Percentiles rank a stretch among this genome's conserved stretches.
Conservation (phyloP, 2,329 filamentous ascomycete genomes). For the Arthrobotrys iridis region DNA sequence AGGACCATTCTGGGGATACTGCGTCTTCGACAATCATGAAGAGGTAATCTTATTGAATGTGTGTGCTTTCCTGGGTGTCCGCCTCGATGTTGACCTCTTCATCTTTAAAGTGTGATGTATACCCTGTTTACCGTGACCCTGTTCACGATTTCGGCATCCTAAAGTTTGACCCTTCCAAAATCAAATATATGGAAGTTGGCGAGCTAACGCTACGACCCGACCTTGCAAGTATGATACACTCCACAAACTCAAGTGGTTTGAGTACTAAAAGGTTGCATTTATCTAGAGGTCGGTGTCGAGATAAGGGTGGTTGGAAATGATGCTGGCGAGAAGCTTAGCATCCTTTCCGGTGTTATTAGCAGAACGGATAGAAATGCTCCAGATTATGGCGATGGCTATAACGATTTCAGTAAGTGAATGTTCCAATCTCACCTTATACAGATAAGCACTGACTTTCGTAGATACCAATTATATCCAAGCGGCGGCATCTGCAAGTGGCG, state of each 20-base stretch:
- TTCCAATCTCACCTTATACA: neutral
- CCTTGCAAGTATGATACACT: conserved; percentile 67
- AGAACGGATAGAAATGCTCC: conserved; percentile 95
- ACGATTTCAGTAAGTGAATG: conserved; percentile 81
- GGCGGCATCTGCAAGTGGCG: conserved; percentile 93
- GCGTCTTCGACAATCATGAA: conserved; percentile 98
- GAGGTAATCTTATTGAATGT: conserved; percentile 65
- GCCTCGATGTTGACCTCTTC: neutral
- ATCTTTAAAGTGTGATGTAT: conserved; percentile 79
- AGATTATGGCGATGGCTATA: conserved; percentile 97
- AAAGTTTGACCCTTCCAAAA: conserved; percentile 91
- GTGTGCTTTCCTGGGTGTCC: conserved; percentile 18
- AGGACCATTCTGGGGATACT: conserved; percentile 97
- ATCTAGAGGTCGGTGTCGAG: conserved; percentile 81
- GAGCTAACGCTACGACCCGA: conserved; percentile 84
- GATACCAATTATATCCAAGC: conserved; percentile 94
- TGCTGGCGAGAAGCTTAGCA: conserved; percentile 97
- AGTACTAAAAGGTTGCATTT: conserved; percentile 31
- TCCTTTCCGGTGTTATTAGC: conserved; percentile 96
- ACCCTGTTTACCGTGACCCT: conserved; percentile 95
- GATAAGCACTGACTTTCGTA: conserved; percentile 58
- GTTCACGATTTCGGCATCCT: conserved; percentile 98
- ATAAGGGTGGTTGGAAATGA: conserved; percentile 98
- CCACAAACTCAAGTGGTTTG: conserved; percentile 55
- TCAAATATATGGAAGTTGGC: conserved; percentile 94